Evolutionary conservation across 331 rosid genomes (phyloP).

Genomic region (Acacia pycnantha): DNA sequence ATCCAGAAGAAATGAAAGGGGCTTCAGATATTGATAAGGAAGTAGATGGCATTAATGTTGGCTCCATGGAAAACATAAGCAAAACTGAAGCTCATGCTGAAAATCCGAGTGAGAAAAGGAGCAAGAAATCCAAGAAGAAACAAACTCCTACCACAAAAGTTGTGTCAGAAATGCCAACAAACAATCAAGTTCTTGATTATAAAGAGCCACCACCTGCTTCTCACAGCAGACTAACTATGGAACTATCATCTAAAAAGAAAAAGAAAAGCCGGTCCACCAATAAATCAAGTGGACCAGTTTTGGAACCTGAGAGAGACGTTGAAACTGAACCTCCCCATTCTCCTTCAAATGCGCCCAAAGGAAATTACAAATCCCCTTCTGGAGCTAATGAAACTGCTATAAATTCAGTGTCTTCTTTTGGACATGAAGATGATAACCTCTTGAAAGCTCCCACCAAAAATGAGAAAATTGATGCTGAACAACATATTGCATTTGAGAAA

Average conservation of each 20-base stretch:
- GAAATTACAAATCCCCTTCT: not conserved
- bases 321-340: conserved; percentile 28
- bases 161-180: conserved; percentile 32
- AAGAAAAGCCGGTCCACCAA: conserved; percentile 25
- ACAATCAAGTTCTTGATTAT: conserved; percentile 34
- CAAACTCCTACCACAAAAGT: conserved; percentile 35
- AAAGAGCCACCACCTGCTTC: conserved; percentile 24
- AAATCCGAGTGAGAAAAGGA: conserved; percentile 33
- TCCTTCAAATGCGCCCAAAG: conserved; percentile 4
- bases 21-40: conserved; percentile 25
- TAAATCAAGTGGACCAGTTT: conserved; percentile 29
- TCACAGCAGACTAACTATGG: conserved; percentile 23
- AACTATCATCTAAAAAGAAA: conserved; percentile 6
- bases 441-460: conserved; percentile 16
- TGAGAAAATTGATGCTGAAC: conserved; percentile 14
- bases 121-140: conserved; percentile 53
- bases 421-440: conserved; percentile 22
- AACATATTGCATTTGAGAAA: conserved; percentile 14
- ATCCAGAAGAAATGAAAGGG: conserved; percentile 31
- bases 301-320: conserved; percentile 20
- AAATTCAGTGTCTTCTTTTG: not conserved
- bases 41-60: conserved; percentile 25
- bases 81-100: conserved; percentile 39
- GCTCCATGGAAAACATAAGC: conserved; percentile 31
- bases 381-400: conserved; percentile 1